phyloP scores from a whole-genome alignment of 345 rosid genomes.

The Erodium maritimum region DNA sequence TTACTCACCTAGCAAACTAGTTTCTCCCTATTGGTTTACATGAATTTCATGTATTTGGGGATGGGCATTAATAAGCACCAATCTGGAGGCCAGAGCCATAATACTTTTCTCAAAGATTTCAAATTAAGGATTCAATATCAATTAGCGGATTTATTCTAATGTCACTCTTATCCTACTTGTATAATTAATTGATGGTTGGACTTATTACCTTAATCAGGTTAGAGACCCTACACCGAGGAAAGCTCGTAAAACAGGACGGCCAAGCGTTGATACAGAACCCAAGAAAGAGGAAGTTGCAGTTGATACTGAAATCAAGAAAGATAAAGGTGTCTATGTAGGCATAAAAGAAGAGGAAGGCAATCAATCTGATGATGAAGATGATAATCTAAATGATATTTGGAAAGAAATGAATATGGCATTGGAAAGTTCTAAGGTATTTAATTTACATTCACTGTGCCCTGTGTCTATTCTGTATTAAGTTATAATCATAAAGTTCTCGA shows the following conservation, averaged over 20 bases:
- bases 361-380: constrained; percentile 32
- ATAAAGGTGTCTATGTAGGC: constrained; percentile 59
- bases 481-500: not conserved
- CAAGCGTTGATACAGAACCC: not conserved
- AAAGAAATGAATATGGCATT: constrained; percentile 64
- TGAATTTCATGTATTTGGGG: too few relatives aligned
- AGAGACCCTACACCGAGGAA: constrained; percentile 8
- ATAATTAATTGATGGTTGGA: constrained; percentile 4
- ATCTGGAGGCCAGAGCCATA: too few relatives aligned
- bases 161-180: not conserved
- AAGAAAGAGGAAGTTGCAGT: constrained; percentile 2
- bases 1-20: too few relatives aligned
- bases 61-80: too few relatives aligned
- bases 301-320: constrained; percentile 24
- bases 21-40: too few relatives aligned
- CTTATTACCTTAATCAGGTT: constrained; percentile 15
- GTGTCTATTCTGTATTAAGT: not conserved
- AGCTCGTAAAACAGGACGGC: not conserved
- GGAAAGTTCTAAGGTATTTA: constrained; percentile 55
- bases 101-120: not conserved
- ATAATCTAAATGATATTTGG: constrained; percentile 81
- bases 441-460: not conserved
- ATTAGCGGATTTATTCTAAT: not conserved
- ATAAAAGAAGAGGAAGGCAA: constrained; percentile 31
- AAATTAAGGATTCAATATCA: not conserved